Conservation (phyloP, 192 early-diverging fungal genomes). For the Gigaspora rosea region DNA sequence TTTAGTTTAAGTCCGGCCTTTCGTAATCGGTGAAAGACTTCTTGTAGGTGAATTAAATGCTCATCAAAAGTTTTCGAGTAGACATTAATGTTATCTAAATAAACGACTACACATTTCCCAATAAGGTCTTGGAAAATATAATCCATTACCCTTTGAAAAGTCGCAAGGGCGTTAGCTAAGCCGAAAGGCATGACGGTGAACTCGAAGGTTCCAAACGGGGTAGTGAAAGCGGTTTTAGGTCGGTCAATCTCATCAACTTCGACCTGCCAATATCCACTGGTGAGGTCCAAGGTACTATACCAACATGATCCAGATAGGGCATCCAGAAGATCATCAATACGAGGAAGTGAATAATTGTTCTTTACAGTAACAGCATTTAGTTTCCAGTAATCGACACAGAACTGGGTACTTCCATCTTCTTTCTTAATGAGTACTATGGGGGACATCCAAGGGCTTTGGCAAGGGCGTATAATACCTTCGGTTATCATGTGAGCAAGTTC, state of each 20-base stretch:
- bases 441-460: neutral
- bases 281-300: conserved; percentile 35
- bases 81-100: conserved; percentile 39
- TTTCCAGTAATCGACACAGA: neutral
- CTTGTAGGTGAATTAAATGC: conserved; percentile 7
- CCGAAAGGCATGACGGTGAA: conserved; percentile 37
- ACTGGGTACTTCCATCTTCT: conserved; percentile 36
- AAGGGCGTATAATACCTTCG: neutral
- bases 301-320: neutral
- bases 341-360: conserved; percentile 43
- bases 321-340: conserved; percentile 40
- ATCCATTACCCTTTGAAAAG: conserved; percentile 40
- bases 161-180: conserved; percentile 33
- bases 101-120: conserved; percentile 22
- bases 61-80: conserved; percentile 36
- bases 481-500: neutral
- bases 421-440: conserved; percentile 47
- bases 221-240: conserved; percentile 36
- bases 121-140: neutral
- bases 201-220: conserved; percentile 21
- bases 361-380: conserved; percentile 41
- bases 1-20: conserved; percentile 17
- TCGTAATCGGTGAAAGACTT: neutral
- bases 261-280: conserved; percentile 34
- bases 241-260: neutral